These are phyloP conservation scores for Collybiopsis luxurians DNA, from an alignment of 768 basidiomycete genomes.

Conservation along the genomic window DNA sequence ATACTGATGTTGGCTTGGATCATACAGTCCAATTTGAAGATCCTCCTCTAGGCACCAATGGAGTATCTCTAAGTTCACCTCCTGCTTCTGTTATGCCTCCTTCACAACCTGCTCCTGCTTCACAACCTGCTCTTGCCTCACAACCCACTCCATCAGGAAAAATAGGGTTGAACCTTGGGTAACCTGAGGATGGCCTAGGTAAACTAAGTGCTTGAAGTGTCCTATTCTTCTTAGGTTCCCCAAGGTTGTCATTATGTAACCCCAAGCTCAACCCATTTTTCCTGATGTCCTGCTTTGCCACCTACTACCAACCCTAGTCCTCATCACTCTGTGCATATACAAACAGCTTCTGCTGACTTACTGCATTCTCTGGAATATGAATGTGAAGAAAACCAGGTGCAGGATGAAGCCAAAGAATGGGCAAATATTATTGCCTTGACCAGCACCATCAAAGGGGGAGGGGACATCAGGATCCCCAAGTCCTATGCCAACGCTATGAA, in stretches of 20 bases:
- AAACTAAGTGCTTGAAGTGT: too few relatives aligned
- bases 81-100: too few relatives aligned
- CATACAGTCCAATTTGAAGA: neutral
- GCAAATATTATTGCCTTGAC: neutral
- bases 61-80: too few relatives aligned
- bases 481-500: neutral
- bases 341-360: neutral
- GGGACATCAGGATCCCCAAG: neutral
- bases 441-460: constrained; percentile 3
- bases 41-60: too few relatives aligned
- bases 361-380: neutral
- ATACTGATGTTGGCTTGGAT: neutral
- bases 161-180: too few relatives aligned
- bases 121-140: too few relatives aligned
- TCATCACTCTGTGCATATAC: too few relatives aligned
- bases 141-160: too few relatives aligned
- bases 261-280: neutral
- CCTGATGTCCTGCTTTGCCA: neutral
- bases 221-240: too few relatives aligned
- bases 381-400: neutral
- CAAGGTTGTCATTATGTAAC: too few relatives aligned
- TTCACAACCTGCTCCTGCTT: too few relatives aligned
- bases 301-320: neutral
- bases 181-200: too few relatives aligned
- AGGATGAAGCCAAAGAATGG: neutral